These are phyloP conservation scores for Rhodotorula sphaerocarpa DNA, from an alignment of 768 basidiomycete genomes.

Conservation along the genomic window DNA sequence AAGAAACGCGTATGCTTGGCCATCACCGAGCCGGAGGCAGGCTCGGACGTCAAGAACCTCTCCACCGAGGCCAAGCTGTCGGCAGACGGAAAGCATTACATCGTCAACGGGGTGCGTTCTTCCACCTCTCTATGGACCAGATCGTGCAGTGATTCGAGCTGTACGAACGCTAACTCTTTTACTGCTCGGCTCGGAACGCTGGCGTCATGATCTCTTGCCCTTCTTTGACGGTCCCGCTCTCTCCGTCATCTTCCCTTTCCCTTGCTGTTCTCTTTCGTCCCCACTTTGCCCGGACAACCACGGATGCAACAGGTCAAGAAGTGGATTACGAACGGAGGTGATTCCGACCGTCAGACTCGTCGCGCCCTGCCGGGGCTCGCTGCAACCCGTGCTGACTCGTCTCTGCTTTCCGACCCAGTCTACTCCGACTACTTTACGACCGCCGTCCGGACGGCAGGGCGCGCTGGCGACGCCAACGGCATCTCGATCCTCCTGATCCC, in stretches of 20 bases:
- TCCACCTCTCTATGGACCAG: no score
- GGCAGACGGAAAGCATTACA: conserved; percentile 35
- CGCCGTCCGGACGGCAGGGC: conserved; percentile 40
- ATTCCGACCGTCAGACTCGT: not conserved
- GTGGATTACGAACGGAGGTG: conserved; percentile 35
- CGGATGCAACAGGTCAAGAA: conserved; percentile 23
- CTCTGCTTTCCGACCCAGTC: conserved; percentile 20
- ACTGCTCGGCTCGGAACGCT: no score
- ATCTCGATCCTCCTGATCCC: conserved; percentile 37
- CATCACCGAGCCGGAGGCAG: conserved; percentile 38
- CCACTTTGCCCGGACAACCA: no score
- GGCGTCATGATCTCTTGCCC: no score
- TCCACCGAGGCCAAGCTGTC: conserved; percentile 33
- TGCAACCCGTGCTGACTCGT: not conserved
- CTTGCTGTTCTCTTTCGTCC: no score
- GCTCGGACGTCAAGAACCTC: conserved; percentile 38
- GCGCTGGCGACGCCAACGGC: conserved; percentile 32
- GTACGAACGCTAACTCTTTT: not conserved
- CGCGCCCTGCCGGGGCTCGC: not conserved
- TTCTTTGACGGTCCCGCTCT: no score
- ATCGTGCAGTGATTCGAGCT: not conserved
- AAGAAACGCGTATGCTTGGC: conserved; percentile 39
- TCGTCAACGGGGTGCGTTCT: conserved; percentile 14
- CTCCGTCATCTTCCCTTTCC: no score
- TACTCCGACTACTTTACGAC: conserved; percentile 41